Evolutionary conservation across 2,329 filamentous ascomycete species (phyloP).

Genomic region (Epichloe bromicola): DNA sequence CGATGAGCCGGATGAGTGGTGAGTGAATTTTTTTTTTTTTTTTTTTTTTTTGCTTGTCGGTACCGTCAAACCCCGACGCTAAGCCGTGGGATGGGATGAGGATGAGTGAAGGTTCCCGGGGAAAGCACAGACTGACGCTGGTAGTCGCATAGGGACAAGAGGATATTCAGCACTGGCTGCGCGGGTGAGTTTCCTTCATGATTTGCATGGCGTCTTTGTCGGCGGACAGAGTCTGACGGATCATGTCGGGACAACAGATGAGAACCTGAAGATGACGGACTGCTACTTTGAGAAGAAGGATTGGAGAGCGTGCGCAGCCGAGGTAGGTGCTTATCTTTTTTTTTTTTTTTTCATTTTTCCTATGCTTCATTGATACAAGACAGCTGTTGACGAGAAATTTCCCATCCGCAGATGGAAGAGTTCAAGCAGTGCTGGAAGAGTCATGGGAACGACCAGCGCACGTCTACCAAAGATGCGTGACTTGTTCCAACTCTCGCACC

Average conservation of each 20-base stretch:
- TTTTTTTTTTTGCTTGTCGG: too few species aligned
- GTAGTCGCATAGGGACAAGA: slow-evolving; percentile 63
- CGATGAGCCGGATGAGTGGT: slow-evolving; percentile 96
- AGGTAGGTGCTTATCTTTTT: slow-evolving; percentile 45
- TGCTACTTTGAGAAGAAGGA: slow-evolving; percentile 96
- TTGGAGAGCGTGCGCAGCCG: slow-evolving; percentile 76
- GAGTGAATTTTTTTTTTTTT: slow-evolving; percentile 18
- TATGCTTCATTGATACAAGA: not conserved
- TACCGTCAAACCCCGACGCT: slow-evolving; percentile 13
- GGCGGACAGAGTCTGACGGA: not conserved
- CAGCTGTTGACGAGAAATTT: too few species aligned
- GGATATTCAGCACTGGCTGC: slow-evolving; percentile 94
- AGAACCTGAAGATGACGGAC: slow-evolving; percentile 83
- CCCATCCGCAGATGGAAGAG: slow-evolving; percentile 58
- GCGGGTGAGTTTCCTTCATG: slow-evolving; percentile 44
- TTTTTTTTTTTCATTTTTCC: rapidly evolving
- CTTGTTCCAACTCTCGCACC: not conserved
- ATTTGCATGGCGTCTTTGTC: not conserved
- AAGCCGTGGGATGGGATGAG: slow-evolving; percentile 4
- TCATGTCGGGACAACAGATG: slow-evolving; percentile 38
- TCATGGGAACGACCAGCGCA: slow-evolving; percentile 76
- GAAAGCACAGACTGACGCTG: slow-evolving; percentile 1
- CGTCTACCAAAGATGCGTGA: slow-evolving; percentile 54
- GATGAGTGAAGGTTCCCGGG: too few species aligned
- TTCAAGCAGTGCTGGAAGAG: slow-evolving; percentile 88